phyloP scores from a whole-genome alignment of 352 stramenopile species.

The Phytophthora pluvialis region DNA sequence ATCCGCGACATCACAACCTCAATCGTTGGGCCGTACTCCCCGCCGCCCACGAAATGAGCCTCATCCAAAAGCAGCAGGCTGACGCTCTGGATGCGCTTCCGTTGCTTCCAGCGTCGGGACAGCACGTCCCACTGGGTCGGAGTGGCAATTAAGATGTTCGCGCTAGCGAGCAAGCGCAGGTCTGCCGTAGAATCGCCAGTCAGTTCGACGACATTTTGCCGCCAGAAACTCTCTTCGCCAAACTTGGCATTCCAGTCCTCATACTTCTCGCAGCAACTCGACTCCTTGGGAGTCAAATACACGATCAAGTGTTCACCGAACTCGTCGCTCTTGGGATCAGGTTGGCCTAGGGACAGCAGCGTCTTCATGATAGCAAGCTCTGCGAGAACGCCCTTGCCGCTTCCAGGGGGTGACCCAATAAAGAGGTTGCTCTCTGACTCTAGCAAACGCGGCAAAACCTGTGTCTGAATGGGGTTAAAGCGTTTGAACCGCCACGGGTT shows the following conservation, averaged over 20 bases:
- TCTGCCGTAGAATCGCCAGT: slow-evolving; percentile 96
- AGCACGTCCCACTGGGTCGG: slow-evolving; percentile 97
- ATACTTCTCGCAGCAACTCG: slow-evolving; percentile 67
- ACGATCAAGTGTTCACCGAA: slow-evolving; percentile 88
- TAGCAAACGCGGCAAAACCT: slow-evolving; percentile 96
- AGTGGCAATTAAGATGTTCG: slow-evolving; percentile 95
- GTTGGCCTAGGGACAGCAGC: slow-evolving; percentile 63
- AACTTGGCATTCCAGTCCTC: slow-evolving; percentile 90
- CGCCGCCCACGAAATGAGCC: slow-evolving; percentile 96
- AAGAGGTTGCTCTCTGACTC: slow-evolving; percentile 96
- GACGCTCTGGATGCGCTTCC: slow-evolving; percentile 95
- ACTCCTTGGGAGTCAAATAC: slow-evolving; percentile 94
- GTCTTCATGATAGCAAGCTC: slow-evolving; percentile 97
- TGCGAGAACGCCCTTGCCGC: slow-evolving; percentile 94
- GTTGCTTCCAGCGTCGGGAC: slow-evolving; percentile 96
- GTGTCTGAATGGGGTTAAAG: slow-evolving; percentile 99
- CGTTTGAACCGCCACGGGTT: slow-evolving; percentile 85
- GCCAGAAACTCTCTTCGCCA: slow-evolving; percentile 78
- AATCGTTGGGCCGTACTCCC: slow-evolving; percentile 91
- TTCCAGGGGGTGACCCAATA: slow-evolving; percentile 95
- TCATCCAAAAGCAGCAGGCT: slow-evolving; percentile 97
- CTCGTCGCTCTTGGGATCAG: slow-evolving; percentile 59
- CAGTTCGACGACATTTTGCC: slow-evolving; percentile 90
- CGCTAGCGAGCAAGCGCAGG: slow-evolving; percentile 90
- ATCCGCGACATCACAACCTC: slow-evolving; percentile 98